Base-by-base conservation (phyloP, 2,329 filamentous ascomycete species). In the Xylariaceae sp. region DNA sequence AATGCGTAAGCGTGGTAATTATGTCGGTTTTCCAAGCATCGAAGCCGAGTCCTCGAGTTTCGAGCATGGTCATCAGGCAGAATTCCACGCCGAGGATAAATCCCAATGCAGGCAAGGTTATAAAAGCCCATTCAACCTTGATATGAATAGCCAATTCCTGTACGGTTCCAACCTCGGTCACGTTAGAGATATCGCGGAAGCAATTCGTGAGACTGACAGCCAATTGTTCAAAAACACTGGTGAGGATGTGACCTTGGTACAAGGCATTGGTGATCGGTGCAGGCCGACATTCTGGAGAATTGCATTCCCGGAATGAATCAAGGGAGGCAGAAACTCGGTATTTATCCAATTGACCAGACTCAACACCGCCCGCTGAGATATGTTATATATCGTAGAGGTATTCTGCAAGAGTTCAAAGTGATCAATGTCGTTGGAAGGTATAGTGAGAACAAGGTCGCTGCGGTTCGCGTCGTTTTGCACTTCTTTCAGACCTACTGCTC, bases 121-220 rank as follows among this genome's bases (percentile, higher is more conserved):
- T 47, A 22, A 54, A 59, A 2, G 49, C 22, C 58, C 56, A 60
- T 5, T 55, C 34, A 6, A 60, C 49, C 3, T 43, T 32, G 20
- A 54, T 55, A 16, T 50, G 47, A 7, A 52, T 47, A 2, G 46
- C 44, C 53, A 49, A 58, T 12, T 56, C 52, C 8, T 49, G 21
- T 5, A 37, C 46, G 1, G 25, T 35, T 1, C 55, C 54, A 1
- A 21, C 4, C 1, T 40, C 22, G 3, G 35, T 55, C 1, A 21
- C 1, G 6, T 34, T 35, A 7, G 42, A 40, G 4, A n/a, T 39
- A n/a, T 39, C 36, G 1, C 42, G 20, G 4, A 44, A 38, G 34
- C 42, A 44, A 4, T 44, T 44, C 21, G 42, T 19, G 2, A 44
- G 21, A 11, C 36, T 35, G 3, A 3, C 14, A 2, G 42, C 27